phyloP scores from a whole-genome alignment of 495 filamentous ascomycete species.

The Chaetomium cochliodes region DNA sequence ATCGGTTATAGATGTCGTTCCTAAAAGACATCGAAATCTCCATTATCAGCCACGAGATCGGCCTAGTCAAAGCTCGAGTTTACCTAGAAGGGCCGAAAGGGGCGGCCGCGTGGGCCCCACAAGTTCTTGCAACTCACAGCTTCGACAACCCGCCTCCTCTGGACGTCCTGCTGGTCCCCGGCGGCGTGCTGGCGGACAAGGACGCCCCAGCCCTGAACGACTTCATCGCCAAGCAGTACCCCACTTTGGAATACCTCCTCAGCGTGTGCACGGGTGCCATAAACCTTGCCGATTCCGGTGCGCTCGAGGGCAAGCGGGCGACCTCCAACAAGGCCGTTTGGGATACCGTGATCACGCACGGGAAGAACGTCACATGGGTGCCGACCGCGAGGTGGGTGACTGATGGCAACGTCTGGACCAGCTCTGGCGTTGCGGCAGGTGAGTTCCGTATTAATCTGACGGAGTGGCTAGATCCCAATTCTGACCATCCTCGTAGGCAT shows the following conservation, averaged over 20 bases:
- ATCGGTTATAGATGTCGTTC: neutral
- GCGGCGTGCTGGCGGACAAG: neutral
- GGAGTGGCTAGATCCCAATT: neutral
- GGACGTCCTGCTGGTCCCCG: neutral
- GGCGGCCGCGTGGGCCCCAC: neutral
- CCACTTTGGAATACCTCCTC: neutral
- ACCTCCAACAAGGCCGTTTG: neutral
- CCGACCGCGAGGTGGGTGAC: neutral
- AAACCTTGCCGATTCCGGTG: neutral
- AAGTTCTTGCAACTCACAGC: neutral
- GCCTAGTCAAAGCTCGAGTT: neutral
- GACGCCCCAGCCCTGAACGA: neutral
- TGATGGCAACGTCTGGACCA: conserved; percentile 1
- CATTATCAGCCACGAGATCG: neutral
- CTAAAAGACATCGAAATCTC: neutral
- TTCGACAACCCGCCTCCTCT: neutral
- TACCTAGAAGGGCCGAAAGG: neutral
- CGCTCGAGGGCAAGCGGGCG: neutral
- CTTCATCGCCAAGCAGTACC: neutral
- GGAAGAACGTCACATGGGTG: conserved; percentile 3
- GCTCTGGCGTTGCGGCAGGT: conserved; percentile 2
- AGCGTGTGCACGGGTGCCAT: neutral
- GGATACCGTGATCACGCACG: neutral
- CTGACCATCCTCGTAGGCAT: neutral
- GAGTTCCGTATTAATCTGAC: neutral